Evolutionary conservation across 345 rosid genomes (phyloP), one percentile per base, ranked within the genome.

Genomic region (Eucalyptus pauciflora): DNA sequence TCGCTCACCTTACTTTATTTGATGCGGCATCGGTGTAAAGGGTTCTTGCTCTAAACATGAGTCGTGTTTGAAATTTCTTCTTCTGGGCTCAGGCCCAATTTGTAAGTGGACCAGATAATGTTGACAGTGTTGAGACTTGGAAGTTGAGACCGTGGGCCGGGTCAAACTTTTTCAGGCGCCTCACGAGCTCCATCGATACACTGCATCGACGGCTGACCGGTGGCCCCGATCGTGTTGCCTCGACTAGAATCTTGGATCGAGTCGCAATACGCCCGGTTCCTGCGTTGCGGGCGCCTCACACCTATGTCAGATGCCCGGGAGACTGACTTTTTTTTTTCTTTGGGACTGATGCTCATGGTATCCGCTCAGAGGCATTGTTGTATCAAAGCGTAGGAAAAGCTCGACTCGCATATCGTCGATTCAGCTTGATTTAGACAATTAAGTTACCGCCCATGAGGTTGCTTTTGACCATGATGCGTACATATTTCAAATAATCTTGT

Each of bases 1-100:
- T 10, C 13, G 29, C 29, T 0, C 62, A 4, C 29, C 62, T 56
- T 56, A 0, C 29, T 25, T 56, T 24, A 0, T 56, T n/a, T n/a
- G 20, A n/a, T n/a, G 45, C 25, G 11, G 20, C 13, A 33, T 17
- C 13, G 25, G 25, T 10, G 45, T 5, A 11, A 45, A 9, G 22
- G 43, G 10, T 69, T 69, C 81, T 9, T 69, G 80, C 45, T 20
- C 27, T 41, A 45, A 41, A 76, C 29, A 76, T 11, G 29, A 33
- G 45, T 76, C 48, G 2, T 3, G 48, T 18, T 76, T 20, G 27
- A 76, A 20, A 10, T 41, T 41, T 41, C 48, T 76, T 76, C 48
- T 41, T 41, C 85, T 10, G 8, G 85, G 85, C 85, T 37, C 81
- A 41, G 83, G 85, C 85, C 85, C 85, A 11, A 41, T 20, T 41